phyloP scores from a whole-genome alignment of 257 asterid species.

The Rauvolfia tetraphylla region DNA sequence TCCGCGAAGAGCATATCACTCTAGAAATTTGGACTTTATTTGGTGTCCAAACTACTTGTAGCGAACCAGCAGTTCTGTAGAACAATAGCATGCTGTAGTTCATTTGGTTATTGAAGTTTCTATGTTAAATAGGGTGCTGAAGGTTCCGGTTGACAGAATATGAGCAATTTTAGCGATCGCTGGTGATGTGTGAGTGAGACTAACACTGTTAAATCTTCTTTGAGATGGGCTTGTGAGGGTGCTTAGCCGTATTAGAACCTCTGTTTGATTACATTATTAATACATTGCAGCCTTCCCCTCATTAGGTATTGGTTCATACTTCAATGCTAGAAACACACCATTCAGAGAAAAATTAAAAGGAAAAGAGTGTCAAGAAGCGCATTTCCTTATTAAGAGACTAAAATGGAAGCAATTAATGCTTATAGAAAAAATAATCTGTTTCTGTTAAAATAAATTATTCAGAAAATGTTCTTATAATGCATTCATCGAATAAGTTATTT shows the following conservation, averaged over 20 bases:
- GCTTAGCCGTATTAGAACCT: background rate
- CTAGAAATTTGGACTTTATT: background rate
- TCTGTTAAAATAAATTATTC: too few relatives aligned
- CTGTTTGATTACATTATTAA: too few relatives aligned
- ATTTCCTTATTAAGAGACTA: too few relatives aligned
- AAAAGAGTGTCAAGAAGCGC: too few relatives aligned
- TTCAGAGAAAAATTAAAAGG: background rate
- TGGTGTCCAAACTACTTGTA: background rate
- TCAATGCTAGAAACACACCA: background rate
- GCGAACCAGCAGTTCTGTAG: background rate
- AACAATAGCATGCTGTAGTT: background rate
- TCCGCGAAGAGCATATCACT: background rate
- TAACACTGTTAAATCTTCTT: background rate
- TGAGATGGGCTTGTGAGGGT: background rate
- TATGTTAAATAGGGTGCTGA: background rate
- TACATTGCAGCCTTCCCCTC: background rate
- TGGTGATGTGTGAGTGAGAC: background rate
- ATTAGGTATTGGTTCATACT: background rate
- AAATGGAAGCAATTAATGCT: too few relatives aligned
- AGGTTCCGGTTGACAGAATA: background rate
- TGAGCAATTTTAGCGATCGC: too few relatives aligned
- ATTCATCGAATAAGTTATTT: too few relatives aligned
- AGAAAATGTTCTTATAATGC: too few relatives aligned
- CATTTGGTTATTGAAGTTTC: background rate
- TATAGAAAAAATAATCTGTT: too few relatives aligned